A percentile compares a stretch with the other conserved stretches of the same genome.
Evolutionary conservation across 495 filamentous ascomycete genomes (phyloP).

Genomic region (Chaetomidium leptoderma): DNA sequence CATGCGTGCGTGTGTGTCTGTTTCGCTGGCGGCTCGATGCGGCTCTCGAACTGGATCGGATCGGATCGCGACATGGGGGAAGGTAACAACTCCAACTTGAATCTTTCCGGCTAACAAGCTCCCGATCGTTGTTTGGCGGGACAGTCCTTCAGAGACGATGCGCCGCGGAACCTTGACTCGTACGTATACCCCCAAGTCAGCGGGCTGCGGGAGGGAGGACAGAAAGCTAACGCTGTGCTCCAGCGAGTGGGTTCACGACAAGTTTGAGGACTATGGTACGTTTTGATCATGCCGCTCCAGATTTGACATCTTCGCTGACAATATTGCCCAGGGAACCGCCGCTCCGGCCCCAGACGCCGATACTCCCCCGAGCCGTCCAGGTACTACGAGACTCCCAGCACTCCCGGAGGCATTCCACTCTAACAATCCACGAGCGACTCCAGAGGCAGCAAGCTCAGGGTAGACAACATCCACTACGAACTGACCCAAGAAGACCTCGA

Average conservation of each 20-base stretch:
- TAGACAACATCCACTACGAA: conserved; percentile 94
- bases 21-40: conserved; percentile 25
- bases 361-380: conserved; percentile 49
- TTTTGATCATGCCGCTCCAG: conserved; percentile 28
- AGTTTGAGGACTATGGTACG: conserved; percentile 63
- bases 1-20: conserved; percentile 14
- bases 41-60: conserved; percentile 5
- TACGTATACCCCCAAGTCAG: conserved; percentile 29
- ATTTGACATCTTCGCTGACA: conserved; percentile 1
- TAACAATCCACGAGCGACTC: conserved; percentile 38
- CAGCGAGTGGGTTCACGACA: conserved; percentile 91
- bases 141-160: conserved; percentile 50
- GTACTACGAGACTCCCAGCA: conserved; percentile 36
- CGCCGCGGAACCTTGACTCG: conserved; percentile 49
- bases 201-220: background rate
- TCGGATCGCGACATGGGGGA: conserved; percentile 30
- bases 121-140: conserved; percentile 25
- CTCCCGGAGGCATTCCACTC: background rate
- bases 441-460: conserved; percentile 66
- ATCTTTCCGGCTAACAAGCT: conserved; percentile 33
- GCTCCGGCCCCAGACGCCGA: conserved; percentile 35
- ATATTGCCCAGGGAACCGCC: conserved; percentile 27
- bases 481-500: conserved; percentile 81
- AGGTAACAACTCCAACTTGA: conserved; percentile 23
- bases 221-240: conserved; percentile 13